These are phyloP conservation scores for Boeremia lycopersici DNA, from an alignment of 2,329 filamentous ascomycete species.

Conservation along the genomic window DNA sequence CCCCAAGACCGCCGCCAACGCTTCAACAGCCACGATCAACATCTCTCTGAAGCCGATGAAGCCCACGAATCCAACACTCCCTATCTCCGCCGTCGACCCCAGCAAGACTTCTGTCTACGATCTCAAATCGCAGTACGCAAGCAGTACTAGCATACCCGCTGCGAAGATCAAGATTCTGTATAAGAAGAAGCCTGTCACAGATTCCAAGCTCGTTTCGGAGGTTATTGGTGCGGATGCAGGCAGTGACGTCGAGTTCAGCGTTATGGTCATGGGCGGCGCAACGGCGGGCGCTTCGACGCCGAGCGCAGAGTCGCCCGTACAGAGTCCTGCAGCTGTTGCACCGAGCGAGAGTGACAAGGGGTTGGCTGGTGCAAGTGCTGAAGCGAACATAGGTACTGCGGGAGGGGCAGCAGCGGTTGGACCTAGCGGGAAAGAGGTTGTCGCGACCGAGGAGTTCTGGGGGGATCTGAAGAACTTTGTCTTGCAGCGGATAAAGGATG, in stretches of 20 bases:
- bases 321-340: conserved; percentile 56
- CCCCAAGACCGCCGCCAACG: conserved; percentile 55
- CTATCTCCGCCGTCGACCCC: conserved; percentile 64
- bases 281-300: conserved; percentile 41
- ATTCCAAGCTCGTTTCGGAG: conserved; percentile 79
- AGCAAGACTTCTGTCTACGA: conserved; percentile 77
- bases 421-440: conserved; percentile 62
- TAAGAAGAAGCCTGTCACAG: conserved; percentile 83
- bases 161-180: conserved; percentile 85
- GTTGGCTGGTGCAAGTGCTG: conserved; percentile 24
- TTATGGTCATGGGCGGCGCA: conserved; percentile 81
- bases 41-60: conserved; percentile 75
- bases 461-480: conserved; percentile 81
- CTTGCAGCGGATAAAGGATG: conserved; percentile 77
- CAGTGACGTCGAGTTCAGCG: conserved; percentile 71
- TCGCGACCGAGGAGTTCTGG: conserved; percentile 83
- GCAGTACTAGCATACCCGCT: conserved; percentile 46
- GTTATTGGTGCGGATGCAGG: conserved; percentile 63
- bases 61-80: conserved; percentile 64
- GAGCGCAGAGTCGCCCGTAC: conserved; percentile 51
- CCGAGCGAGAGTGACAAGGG: conserved; percentile 59
- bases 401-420: conserved; percentile 55
- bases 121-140: conserved; percentile 71
- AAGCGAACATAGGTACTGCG: conserved; percentile 21
- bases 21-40: conserved; percentile 26